Evolutionary conservation across 805 yeast genomes (phyloP).

Genomic region (Metschnikowia continentalis): DNA sequence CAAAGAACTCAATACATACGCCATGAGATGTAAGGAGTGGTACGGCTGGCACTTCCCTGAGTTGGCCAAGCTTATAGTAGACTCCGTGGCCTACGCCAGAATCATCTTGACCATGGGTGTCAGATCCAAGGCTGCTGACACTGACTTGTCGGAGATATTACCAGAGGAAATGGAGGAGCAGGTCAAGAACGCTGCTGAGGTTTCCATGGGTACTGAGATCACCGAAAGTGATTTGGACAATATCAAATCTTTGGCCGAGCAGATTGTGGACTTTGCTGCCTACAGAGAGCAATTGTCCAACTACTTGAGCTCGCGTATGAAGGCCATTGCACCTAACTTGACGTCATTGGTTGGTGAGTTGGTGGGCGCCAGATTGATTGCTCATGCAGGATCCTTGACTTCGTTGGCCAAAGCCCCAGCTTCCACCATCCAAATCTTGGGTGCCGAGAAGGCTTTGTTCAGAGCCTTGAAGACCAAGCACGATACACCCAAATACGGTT

Average conservation of each 20-base stretch:
- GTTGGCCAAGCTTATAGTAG: conserved; percentile 93
- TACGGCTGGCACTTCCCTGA: conserved; percentile 99
- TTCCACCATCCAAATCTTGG: conserved; percentile 95
- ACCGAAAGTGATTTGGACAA: conserved; percentile 85
- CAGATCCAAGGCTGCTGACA: conserved; percentile 84
- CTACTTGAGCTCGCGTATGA: conserved; percentile 92
- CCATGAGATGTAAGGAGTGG: conserved; percentile 99
- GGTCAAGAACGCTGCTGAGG: conserved; percentile 95
- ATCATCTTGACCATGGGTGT: conserved; percentile 91
- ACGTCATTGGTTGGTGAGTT: conserved; percentile 97
- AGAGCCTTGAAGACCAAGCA: conserved; percentile 96
- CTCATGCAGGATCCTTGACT: conserved; percentile 97
- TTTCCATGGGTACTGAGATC: conserved; percentile 99
- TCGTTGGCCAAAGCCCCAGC: conserved; percentile 98
- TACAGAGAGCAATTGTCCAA: conserved; percentile 95
- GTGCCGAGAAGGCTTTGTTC: conserved; percentile 96
- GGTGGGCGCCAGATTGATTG: conserved; percentile 96
- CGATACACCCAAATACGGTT: conserved; percentile 94
- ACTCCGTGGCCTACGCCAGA: conserved; percentile 94
- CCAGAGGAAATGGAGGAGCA: conserved; percentile 47
- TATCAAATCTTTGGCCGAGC: conserved; percentile 89
- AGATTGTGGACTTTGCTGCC: conserved; percentile 91
- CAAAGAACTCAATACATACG: conserved; percentile 95
- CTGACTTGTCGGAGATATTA: conserved; percentile 61
- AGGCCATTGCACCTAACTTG: conserved; percentile 97